Evolutionary conservation across 2,329 filamentous ascomycete species (phyloP), one percentile per base, ranked within the genome.

Genomic region (Apiospora saccharicola): DNA sequence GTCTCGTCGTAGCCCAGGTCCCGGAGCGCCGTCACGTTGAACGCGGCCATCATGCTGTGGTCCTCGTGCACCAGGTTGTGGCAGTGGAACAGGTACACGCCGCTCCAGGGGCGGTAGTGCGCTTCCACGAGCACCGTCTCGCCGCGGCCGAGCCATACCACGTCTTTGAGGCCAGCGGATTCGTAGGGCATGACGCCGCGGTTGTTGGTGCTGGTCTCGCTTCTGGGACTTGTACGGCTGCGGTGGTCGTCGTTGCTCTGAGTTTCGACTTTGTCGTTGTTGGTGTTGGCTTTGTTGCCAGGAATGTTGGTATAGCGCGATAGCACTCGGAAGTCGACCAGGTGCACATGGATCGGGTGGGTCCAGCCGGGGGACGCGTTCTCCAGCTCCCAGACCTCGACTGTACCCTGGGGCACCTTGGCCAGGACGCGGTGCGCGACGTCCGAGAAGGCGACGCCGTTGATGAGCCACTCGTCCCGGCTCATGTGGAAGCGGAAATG

Each of bases 271-370:
- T 67, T 67, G 13, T 84, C 84, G 4, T 86, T 77, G 83, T n/a
- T 89, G 86, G 10, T 80, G 37, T 8, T 5, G 37, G 8, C 37
- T 1, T 41, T 41, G 6, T 10, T 10, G 37, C 37, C 7, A 7
- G 1, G 8, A 1, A 10, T 8, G 37, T 8, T 41, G 37, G 37
- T 41, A 7, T 2, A 41, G 1, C 37, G 5, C 7, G 37, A 41
- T 26, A 90, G 75, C 46, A 91, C 82, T 71, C 86, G 85, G 79
- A 91, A 88, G 75, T 90, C 88, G 67, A 91, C 85, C 1, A 90
- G 82, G 76, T 91, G 89, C 68, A 90, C 85, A 77, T 91, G 89
- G 43, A 87, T 80, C 0, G 88, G 88, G 75, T 90, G 88, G 1
- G 85, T 83, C 78, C 86, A 87, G 43, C 83, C 85, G 22, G 85